phyloP scores from a whole-genome alignment of 1,284 basidiomycete species.

The Cerrena zonata region DNA sequence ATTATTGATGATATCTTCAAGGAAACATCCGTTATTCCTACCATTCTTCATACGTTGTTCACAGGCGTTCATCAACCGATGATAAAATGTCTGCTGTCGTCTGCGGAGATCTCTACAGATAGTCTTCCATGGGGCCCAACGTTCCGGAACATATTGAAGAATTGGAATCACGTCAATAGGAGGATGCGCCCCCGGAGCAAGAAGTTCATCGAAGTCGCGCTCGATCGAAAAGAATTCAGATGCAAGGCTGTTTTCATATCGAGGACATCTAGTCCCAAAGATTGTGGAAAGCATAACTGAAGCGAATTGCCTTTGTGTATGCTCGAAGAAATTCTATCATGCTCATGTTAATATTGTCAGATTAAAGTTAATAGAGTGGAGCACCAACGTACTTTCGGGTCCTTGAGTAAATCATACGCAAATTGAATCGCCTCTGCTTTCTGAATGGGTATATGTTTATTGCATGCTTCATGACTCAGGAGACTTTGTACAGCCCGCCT shows the following conservation, averaged over 20 bases:
- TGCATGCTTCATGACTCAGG: constrained; percentile 22
- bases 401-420: constrained; percentile 26
- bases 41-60: constrained; percentile 8
- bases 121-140: constrained; percentile 30
- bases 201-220: constrained; percentile 20
- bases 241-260: constrained; percentile 19
- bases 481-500: constrained; percentile 26
- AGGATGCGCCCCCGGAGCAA: constrained; percentile 28
- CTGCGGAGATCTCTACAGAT: constrained; percentile 18
- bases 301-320: constrained; percentile 22
- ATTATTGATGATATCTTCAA: constrained; percentile 11
- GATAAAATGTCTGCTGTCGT: constrained; percentile 21
- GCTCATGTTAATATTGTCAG: no score
- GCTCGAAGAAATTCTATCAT: constrained; percentile 22
- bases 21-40: constrained; percentile 10
- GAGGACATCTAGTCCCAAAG: constrained; percentile 27
- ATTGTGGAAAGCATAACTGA: constrained; percentile 26
- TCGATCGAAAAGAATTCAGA: constrained; percentile 16
- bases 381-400: constrained; percentile 28
- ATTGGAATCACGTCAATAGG: constrained; percentile 32
- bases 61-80: constrained; percentile 15
- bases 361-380: no score
- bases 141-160: constrained; percentile 29
- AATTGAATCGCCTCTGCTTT: constrained; percentile 30
- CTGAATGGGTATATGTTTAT: constrained; percentile 23